phyloP scores from a whole-genome alignment of 2,329 filamentous ascomycete genomes.

The Hirsutella minnesotensis region DNA sequence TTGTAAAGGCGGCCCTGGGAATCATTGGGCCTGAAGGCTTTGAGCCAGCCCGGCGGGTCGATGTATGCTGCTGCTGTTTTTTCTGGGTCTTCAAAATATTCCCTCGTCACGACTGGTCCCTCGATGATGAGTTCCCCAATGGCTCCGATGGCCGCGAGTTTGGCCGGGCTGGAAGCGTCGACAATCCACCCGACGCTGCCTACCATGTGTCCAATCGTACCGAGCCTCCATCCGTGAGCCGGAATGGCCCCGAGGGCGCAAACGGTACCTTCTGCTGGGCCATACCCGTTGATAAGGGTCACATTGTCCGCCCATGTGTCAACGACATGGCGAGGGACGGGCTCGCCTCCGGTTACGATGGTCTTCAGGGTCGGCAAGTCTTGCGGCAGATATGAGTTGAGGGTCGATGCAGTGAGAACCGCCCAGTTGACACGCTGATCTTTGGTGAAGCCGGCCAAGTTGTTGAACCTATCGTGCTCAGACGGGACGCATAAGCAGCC shows the following conservation, averaged over 20 bases:
- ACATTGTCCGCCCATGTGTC: neutral
- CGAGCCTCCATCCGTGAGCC: too few relatives aligned
- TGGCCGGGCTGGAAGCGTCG: slow-evolving; percentile 4
- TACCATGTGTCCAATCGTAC: neutral
- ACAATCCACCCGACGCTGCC: slow-evolving; percentile 10
- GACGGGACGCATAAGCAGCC: slow-evolving; percentile 3
- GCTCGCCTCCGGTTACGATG: neutral
- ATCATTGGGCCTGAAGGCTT: too few relatives aligned
- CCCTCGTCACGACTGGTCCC: slow-evolving; percentile 10
- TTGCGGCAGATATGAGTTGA: neutral
- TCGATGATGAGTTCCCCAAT: slow-evolving; percentile 15
- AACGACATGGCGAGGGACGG: neutral
- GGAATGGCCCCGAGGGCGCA: neutral
- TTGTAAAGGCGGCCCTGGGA: slow-evolving; percentile 24
- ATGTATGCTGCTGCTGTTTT: slow-evolving; percentile 10
- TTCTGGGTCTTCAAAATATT: slow-evolving; percentile 10
- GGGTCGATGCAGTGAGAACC: slow-evolving; percentile 1
- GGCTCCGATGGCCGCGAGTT: slow-evolving; percentile 7
- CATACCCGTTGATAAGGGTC: neutral
- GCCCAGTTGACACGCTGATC: neutral
- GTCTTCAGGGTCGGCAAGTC: neutral
- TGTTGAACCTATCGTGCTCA: slow-evolving; percentile 1
- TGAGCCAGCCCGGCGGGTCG: slow-evolving; percentile 32
- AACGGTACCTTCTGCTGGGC: neutral
- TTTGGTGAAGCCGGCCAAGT: slow-evolving; percentile 3